Conservation (phyloP, 805 yeast genomes). For the Candida verbasci region DNA sequence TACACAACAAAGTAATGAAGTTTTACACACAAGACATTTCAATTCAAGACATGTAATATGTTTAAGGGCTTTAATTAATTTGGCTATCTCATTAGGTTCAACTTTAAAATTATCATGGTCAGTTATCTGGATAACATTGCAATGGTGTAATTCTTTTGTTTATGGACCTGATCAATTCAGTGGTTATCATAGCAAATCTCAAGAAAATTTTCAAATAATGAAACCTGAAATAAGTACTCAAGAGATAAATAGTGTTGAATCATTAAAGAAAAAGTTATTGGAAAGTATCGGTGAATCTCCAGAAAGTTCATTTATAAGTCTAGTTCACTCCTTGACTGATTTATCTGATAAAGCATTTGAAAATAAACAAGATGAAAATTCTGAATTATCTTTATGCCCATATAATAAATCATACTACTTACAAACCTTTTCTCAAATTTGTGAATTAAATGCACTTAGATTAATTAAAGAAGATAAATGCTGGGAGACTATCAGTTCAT, state of each 20-base stretch:
- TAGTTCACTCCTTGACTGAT: slow-evolving; percentile 44
- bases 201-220: slow-evolving; percentile 13
- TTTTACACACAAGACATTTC: slow-evolving; percentile 24
- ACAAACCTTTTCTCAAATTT: slow-evolving; percentile 48
- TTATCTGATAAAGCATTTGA: slow-evolving; percentile 30
- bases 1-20: slow-evolving; percentile 10
- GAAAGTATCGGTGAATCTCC: slow-evolving; percentile 59
- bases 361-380: slow-evolving; percentile 9
- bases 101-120: slow-evolving; percentile 67
- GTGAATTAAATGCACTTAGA: slow-evolving; percentile 48
- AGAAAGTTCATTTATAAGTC: slow-evolving; percentile 41
- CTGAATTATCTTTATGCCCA: slow-evolving; percentile 34
- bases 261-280: slow-evolving; percentile 53
- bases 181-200: slow-evolving; percentile 29
- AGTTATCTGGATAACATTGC: slow-evolving; percentile 54
- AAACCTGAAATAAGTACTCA: slow-evolving; percentile 34
- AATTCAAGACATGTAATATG: slow-evolving; percentile 70
- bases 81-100: slow-evolving; percentile 81
- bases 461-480: slow-evolving; percentile 37
- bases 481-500: slow-evolving; percentile 47
- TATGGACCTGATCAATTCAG: slow-evolving; percentile 47
- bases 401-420: slow-evolving; percentile 56
- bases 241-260: slow-evolving; percentile 51
- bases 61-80: slow-evolving; percentile 70
- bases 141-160: slow-evolving; percentile 73